Evolutionary conservation across 2,329 filamentous ascomycete species (phyloP).

Genomic region (Colletotrichum falcatum): DNA sequence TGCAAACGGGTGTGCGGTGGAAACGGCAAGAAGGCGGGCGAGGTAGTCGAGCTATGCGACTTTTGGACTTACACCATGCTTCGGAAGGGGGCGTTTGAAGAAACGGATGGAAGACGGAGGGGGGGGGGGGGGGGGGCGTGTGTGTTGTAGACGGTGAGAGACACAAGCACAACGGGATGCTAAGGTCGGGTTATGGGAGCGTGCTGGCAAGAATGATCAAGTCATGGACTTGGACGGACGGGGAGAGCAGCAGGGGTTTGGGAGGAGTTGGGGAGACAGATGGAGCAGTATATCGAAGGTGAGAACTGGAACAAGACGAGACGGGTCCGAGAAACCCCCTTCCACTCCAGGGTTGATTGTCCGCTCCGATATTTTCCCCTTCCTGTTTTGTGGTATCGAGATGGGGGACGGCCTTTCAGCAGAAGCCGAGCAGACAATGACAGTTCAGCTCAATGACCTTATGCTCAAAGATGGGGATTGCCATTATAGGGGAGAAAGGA

Average conservation of each 20-base stretch:
- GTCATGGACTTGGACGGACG: slow-evolving; percentile 24
- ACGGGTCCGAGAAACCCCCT: slow-evolving; percentile 22
- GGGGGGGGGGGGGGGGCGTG: slow-evolving; percentile 7
- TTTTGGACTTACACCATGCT: slow-evolving; percentile 41
- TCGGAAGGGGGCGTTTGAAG: slow-evolving; percentile 33
- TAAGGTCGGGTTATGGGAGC: slow-evolving; percentile 15
- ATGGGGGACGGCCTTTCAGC: slow-evolving; percentile 28
- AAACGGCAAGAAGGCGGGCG: slow-evolving; percentile 28
- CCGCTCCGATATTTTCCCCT: slow-evolving; percentile 25
- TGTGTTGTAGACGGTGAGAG: slow-evolving; percentile 34
- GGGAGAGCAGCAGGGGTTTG: slow-evolving; percentile 14
- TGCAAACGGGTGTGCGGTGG: slow-evolving; percentile 38
- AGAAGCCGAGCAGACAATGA: slow-evolving; percentile 42
- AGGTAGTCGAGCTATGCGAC: slow-evolving; percentile 31
- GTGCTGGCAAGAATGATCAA: slow-evolving; percentile 5
- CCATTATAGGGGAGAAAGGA: slow-evolving; percentile 38
- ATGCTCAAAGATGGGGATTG: slow-evolving; percentile 38
- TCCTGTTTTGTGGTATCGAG: slow-evolving; percentile 33
- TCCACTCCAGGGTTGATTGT: slow-evolving; percentile 31
- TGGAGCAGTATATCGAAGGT: slow-evolving; percentile 20
- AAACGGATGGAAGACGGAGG: slow-evolving; percentile 7
- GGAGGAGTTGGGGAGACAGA: slow-evolving; percentile 27
- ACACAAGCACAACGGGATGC: slow-evolving; percentile 32
- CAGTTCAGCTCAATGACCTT: slow-evolving; percentile 42
- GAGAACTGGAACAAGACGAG: slow-evolving; percentile 30